Conservation (phyloP, 306 rosid genomes). For the Aeschynomene evenia region DNA sequence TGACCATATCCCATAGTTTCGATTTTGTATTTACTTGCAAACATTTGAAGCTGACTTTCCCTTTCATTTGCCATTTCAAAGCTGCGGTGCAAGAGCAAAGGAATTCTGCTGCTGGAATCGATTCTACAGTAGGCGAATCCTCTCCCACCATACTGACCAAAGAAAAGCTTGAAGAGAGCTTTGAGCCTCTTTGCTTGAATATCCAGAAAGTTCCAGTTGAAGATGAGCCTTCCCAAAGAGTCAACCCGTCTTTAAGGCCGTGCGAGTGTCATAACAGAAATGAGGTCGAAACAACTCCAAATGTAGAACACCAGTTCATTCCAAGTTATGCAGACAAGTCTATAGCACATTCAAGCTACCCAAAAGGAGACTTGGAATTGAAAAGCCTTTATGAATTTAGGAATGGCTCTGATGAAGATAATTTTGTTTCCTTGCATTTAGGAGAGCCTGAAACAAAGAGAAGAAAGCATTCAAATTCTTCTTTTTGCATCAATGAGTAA, state of each 20-base stretch:
- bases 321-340: constrained; percentile 51
- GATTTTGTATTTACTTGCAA: not conserved
- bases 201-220: constrained; percentile 49
- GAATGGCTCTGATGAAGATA: constrained; percentile 65
- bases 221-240: constrained; percentile 47
- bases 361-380: constrained; percentile 40
- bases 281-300: constrained; percentile 49
- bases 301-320: constrained; percentile 76
- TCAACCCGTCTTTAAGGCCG: constrained; percentile 39
- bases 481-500: constrained; percentile 42
- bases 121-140: constrained; percentile 84
- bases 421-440: constrained; percentile 65
- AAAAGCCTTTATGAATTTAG: constrained; percentile 53
- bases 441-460: constrained; percentile 83
- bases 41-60: constrained; percentile 24
- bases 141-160: constrained; percentile 56
- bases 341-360: constrained; percentile 48
- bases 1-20: not conserved
- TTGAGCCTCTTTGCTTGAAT: constrained; percentile 55
- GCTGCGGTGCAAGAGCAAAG: constrained; percentile 63
- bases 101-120: constrained; percentile 62
- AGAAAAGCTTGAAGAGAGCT: constrained; percentile 58
- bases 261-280: constrained; percentile 52
- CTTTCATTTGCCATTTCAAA: constrained; percentile 33
- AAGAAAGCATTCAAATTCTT: constrained; percentile 53